Base-by-base conservation (phyloP, 2,329 filamentous ascomycete genomes). In the Aureobasidium mangrovei region DNA sequence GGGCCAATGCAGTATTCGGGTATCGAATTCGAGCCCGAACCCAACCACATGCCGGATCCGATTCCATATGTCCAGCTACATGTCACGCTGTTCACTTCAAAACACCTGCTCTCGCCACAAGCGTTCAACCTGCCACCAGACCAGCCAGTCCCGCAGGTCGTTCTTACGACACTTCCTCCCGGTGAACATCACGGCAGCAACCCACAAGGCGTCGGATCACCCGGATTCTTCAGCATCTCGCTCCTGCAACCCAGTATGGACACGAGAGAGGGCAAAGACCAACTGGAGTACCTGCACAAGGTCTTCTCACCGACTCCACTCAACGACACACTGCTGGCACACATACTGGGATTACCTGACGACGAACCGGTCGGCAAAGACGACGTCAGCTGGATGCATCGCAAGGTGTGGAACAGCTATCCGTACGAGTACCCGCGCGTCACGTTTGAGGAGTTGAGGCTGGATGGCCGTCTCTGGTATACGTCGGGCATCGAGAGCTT, bases 31-130 rank as follows among this genome's bases (percentile, higher is more conserved):
- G 66, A 68, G 8, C 64, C 67, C 1, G 67, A 71, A 9, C 67
- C 71, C 0, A 45, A 61, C 53, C 74, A 78, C 32, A 69, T 72
- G 3, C 89, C 94, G 1, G 86, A 93, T 60, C 69, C 79, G 43
- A 84, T 96, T n/a, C 86, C 88, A 0, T 98, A 96, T 67, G 87
- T 89, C 2, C 79, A 80, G 45, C 78, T 97, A 0, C 85, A 97
- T 64, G 91, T 96, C 51, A 97, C 91, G 0, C 80, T 97, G 0
- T 91, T 98, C 63, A 77, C 91, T 0, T 88, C 89, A 0, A 83
- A 88, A 0, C 80, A 83, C 61, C 77, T 72, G n/a, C 77, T 95
- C n/a, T 83, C 80, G 24, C 78, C 86, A 0, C 68, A 68, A 2
- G 90, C 83, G 65, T 97, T 97, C 74, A 80, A 81, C 54, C 75